Evolutionary conservation across 495 filamentous ascomycete species (phyloP).

Genomic region (Daldinia caldariorum): DNA sequence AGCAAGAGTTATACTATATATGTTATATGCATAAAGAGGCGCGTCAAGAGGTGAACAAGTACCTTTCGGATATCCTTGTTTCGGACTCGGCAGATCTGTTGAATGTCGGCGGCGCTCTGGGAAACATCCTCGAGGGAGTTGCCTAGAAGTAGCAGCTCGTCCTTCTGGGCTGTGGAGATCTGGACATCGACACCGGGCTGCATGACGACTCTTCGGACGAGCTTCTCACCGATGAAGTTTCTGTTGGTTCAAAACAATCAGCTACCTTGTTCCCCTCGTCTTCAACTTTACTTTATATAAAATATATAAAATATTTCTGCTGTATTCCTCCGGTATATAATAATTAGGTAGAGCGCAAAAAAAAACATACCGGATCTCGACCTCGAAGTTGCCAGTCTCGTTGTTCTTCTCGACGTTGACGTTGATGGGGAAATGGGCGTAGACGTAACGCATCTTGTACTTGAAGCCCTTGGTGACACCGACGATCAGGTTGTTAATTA

Average conservation of each 20-base stretch:
- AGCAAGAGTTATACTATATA: conserved; percentile 32
- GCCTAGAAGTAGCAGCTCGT: conserved; percentile 90
- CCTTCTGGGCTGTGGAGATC: conserved; percentile 90
- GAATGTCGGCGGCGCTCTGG: conserved; percentile 97
- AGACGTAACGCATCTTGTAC: conserved; percentile 99
- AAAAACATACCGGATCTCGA: conserved; percentile 90
- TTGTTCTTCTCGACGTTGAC: conserved; percentile 97
- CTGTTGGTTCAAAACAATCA: conserved; percentile 55
- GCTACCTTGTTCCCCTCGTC: conserved; percentile 5
- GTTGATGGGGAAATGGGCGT: conserved; percentile 99
- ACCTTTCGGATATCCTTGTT: conserved; percentile 99
- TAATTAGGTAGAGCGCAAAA: neutral
- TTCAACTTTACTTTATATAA: too few species aligned
- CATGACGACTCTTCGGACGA: conserved; percentile 90
- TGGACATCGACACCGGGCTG: conserved; percentile 88
- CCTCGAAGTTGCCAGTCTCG: conserved; percentile 85
- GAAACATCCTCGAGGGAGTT: conserved; percentile 97
- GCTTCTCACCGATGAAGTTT: conserved; percentile 99
- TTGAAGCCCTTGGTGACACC: conserved; percentile 98
- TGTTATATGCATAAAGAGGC: too few species aligned
- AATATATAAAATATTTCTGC: too few species aligned
- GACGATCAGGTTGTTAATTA: conserved; percentile 98
- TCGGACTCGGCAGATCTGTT: conserved; percentile 97
- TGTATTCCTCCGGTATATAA: too few species aligned
- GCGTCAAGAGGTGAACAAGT: neutral